Percentiles rank a stretch among this genome's conserved stretches.
These are phyloP conservation scores for Leccinum laetum DNA, from an alignment of 1,284 basidiomycete species.

Conservation along the genomic window DNA sequence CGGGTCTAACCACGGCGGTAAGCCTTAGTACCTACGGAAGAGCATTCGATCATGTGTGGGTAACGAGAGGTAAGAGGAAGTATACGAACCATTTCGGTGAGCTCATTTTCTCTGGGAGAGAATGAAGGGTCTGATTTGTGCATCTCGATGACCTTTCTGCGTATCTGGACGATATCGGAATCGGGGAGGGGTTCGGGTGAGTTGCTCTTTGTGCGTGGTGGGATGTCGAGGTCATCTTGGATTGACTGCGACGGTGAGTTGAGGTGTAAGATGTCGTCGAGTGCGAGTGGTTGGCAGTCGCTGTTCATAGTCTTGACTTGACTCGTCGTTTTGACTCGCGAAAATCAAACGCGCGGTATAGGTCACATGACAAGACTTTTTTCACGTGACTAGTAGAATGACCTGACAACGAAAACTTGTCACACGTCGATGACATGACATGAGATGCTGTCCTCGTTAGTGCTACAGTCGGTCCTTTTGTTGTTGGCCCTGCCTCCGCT, in stretches of 20 bases:
- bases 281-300: constrained; percentile 36
- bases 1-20: constrained; percentile 38
- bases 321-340: not conserved
- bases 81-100: constrained; percentile 55
- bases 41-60: constrained; percentile 6
- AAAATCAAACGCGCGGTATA: constrained; percentile 35
- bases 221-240: constrained; percentile 21
- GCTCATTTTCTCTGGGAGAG: constrained; percentile 47
- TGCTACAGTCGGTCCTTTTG: constrained; percentile 42
- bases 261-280: constrained; percentile 43
- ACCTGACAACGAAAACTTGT: no score
- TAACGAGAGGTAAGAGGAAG: constrained; percentile 10
- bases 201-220: constrained; percentile 13
- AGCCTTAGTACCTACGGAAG: constrained; percentile 50
- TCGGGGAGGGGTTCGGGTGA: constrained; percentile 27
- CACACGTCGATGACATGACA: not conserved
- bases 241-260: constrained; percentile 37
- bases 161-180: constrained; percentile 26
- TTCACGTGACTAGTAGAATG: constrained; percentile 23
- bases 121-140: constrained; percentile 5
- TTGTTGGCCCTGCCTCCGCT: constrained; percentile 60
- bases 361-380: constrained; percentile 30
- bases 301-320: constrained; percentile 23
- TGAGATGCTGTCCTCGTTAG: constrained; percentile 1
- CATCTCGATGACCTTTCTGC: constrained; percentile 12